phyloP scores from a whole-genome alignment of 257 asterid species.

The Solanum rostratum region DNA sequence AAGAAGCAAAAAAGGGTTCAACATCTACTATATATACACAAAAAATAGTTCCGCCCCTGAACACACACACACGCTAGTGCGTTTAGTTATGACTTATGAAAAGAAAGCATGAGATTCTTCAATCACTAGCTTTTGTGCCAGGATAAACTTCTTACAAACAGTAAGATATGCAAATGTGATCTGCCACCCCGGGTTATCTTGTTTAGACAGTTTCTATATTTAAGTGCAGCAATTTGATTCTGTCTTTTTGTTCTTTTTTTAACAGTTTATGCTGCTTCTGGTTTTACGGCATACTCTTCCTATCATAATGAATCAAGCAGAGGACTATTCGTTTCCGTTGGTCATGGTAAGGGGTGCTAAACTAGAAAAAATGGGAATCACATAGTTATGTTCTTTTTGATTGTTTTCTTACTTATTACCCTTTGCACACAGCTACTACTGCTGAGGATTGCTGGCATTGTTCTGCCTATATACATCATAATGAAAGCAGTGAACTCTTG shows the following conservation, averaged over 20 bases:
- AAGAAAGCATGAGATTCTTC: background rate
- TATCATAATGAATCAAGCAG: constrained; percentile 46
- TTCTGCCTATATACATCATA: constrained; percentile 73
- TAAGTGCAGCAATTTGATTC: background rate
- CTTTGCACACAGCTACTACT: constrained; percentile 40
- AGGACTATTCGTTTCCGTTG: constrained; percentile 55
- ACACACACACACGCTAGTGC: background rate
- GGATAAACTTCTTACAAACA: background rate
- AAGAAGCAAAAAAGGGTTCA: no score
- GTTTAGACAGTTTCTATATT: background rate
- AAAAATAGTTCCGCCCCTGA: no score
- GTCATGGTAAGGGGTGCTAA: constrained; percentile 45
- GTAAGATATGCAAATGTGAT: background rate
- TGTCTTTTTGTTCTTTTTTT: background rate
- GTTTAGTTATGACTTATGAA: background rate
- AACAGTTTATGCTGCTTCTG: constrained; percentile 79
- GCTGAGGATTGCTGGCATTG: constrained; percentile 66
- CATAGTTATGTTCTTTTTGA: background rate
- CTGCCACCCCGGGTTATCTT: background rate
- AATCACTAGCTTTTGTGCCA: background rate
- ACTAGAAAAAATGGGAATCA: background rate
- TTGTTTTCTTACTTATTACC: constrained; percentile 3
- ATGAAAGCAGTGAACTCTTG: constrained; percentile 61
- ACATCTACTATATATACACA: no score
- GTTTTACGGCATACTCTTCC: constrained; percentile 82